Conservation (phyloP, 768 basidiomycete species). For the Podaxis carcinomalis region DNA sequence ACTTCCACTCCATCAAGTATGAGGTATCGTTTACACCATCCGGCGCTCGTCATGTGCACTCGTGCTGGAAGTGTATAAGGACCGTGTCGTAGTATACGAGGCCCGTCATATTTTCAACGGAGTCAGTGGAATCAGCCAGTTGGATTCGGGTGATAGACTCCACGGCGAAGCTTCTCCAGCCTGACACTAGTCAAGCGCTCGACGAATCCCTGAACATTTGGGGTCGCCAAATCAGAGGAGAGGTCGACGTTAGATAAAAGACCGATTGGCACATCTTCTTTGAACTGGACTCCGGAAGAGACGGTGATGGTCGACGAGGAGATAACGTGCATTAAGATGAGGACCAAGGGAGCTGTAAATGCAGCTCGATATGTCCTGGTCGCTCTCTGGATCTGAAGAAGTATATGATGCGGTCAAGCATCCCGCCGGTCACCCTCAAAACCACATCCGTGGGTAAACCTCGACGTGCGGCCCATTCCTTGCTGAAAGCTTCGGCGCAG, state of each 20-base stretch:
- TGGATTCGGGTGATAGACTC: background rate
- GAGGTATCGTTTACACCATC: background rate
- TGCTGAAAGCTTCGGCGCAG: constrained; percentile 6
- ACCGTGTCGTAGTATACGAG: background rate
- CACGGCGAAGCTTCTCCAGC: constrained; percentile 1
- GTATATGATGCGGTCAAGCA: background rate
- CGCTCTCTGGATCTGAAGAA: constrained; percentile 1
- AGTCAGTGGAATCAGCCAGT: background rate
- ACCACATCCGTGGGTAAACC: background rate
- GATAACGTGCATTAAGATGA: background rate
- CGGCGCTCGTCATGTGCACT: background rate
- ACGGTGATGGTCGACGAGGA: background rate
- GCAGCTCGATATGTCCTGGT: background rate
- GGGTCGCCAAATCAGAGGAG: background rate
- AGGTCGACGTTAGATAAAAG: background rate
- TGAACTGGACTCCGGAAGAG: constrained; percentile 1
- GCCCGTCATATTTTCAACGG: background rate
- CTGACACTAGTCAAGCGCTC: background rate
- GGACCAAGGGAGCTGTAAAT: background rate
- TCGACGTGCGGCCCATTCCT: constrained; percentile 4
- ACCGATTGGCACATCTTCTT: background rate
- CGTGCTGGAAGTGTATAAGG: background rate
- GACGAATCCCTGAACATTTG: background rate
- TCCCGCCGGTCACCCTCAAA: constrained; percentile 1
- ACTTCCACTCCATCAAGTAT: background rate